phyloP scores from a whole-genome alignment of 352 stramenopile genomes.

The Globisporangium abappressorium region DNA sequence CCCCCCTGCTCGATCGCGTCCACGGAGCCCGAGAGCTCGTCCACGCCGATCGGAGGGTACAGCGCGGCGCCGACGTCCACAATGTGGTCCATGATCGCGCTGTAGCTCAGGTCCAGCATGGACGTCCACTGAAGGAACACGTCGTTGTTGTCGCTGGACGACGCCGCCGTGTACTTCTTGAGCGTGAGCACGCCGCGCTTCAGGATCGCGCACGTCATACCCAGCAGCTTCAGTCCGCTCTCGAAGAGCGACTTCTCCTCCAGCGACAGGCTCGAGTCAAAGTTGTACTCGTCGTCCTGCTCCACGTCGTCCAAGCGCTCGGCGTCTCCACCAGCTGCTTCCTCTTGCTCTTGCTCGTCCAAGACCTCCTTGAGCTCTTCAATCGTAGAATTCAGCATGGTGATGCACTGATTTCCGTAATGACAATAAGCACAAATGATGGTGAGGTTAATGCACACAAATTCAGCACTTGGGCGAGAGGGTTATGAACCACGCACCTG shows the following conservation, averaged over 20 bases:
- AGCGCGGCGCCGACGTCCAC: slow-evolving; percentile 82
- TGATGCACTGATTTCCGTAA: slow-evolving; percentile 47
- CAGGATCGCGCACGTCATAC: slow-evolving; percentile 69
- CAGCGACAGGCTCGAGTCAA: slow-evolving; percentile 68
- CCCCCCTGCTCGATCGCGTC: slow-evolving; percentile 29
- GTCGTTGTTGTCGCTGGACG: slow-evolving; percentile 36
- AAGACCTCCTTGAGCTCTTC: slow-evolving; percentile 80
- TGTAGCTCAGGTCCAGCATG: slow-evolving; percentile 61
- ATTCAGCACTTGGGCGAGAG: not conserved
- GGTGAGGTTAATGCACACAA: not conserved
- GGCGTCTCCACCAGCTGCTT: slow-evolving; percentile 17
- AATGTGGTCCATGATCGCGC: slow-evolving; percentile 53
- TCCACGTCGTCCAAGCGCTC: slow-evolving; percentile 52
- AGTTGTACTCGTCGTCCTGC: slow-evolving; percentile 62
- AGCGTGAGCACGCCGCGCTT: slow-evolving; percentile 83
- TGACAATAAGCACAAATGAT: not conserved
- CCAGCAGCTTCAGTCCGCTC: slow-evolving; percentile 61
- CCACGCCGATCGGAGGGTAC: slow-evolving; percentile 68
- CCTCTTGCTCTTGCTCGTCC: slow-evolving; percentile 37
- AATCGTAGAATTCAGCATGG: slow-evolving; percentile 79
- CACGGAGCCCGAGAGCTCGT: slow-evolving; percentile 48
- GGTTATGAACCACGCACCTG: slow-evolving; percentile 37
- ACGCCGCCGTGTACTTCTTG: slow-evolving; percentile 59
- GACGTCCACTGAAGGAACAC: slow-evolving; percentile 73
- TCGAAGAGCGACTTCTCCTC: slow-evolving; percentile 71